Base-by-base conservation (phyloP, 192 early-diverging fungal species). In the Cetraspora pellucida region DNA sequence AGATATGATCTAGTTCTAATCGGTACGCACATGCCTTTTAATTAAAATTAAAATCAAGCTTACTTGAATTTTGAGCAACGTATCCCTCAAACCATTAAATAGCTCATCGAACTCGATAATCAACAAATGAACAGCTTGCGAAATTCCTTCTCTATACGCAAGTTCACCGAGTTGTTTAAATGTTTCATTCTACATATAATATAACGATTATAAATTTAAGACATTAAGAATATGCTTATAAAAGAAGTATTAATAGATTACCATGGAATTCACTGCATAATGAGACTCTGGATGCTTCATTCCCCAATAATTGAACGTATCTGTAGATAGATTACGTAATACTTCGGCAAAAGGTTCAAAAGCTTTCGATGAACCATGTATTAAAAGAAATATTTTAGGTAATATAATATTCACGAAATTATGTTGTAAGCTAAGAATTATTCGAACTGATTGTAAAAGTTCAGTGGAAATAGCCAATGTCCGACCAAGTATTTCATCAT, bases 221-320 rank as follows among this genome's bases (percentile, higher is more conserved):
- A 16, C 7, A 65, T 14, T 30, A 28, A 4, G 2, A 17, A 13
- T 9, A 16, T 28, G 31, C 8, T 19, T 65, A 65, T 28, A 2
- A 31, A 37, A 43, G 23, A 16, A 1, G 3, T 14, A 25, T 14
- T 27, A 46, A 52, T 16, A 19, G 27, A 9, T 52, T 71, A 71
- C 69, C 47, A 54, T 71, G 7, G 43, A 21, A 13, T 31, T 28
- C 16, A 52, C 69, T 6, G 54, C 19, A 52, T 47, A 71, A 31
- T 71, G 69, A 19, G 66, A 31, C 10, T 69, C 66, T 0, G 66
- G 10, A 10, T 71, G 19, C 28, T 71, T 71, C 27, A 54, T 52
- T 54, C 28, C 25, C 69, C 69, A 71, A 71, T 71, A 71, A 52
- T 71, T 71, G 52, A 54, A 71, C 19, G 49, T 71, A 8, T 71